Base-by-base conservation (phyloP, 441 rosid genomes). In the Sinapis alba region DNA sequence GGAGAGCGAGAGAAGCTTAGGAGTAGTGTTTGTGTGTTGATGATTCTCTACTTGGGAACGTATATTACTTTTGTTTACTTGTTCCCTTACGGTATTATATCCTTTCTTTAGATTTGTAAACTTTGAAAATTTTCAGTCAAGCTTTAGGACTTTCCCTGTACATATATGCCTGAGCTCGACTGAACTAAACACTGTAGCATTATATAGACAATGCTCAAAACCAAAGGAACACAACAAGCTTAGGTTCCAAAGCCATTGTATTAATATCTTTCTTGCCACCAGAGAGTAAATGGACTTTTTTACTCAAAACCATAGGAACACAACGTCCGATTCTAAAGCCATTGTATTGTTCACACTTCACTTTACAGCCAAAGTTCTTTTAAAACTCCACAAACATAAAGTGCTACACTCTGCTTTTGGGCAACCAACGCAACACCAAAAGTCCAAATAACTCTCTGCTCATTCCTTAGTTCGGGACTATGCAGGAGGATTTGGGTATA, bases 401-500 rank as follows among this genome's bases (percentile, higher is more conserved):
- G 19, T 28, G 20, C 61, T 65, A 65, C 34, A n/a, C 45, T 28
- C 19, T 27, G 57, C 4, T 19, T 27, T 43, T 28, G 19, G 8
- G 59, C 4, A 65, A 64, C 59, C 50, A 74, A 19, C 41, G n/a
- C 60, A 45, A 59, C 63, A 61, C 21, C 57, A 66, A n/a, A n/a
- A 24, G 65, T 58, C 27, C 26, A 53, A 2, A 19, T 34, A 23
- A 18, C 7, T 43, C 50, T 43, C 51, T 43, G 18, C 51, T 43
- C 51, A 43, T 43, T 43, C 51, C 51, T n/a, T 43, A 43, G 7
- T 43, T 43, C 7, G 51, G 16, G 51, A 43, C 36, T 83, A 94
- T 21, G 90, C 89, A 0, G 90, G 92, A 34, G 93, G 87, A 71
- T 81, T 93, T 4, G 96, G 92, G 51, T 84, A 84, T 16, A 80